Percentiles rank a stretch among this genome's conserved stretches.
These are phyloP conservation scores for Euphorbia pulcherrima DNA, from an alignment of 345 rosid species.

Conservation along the genomic window DNA sequence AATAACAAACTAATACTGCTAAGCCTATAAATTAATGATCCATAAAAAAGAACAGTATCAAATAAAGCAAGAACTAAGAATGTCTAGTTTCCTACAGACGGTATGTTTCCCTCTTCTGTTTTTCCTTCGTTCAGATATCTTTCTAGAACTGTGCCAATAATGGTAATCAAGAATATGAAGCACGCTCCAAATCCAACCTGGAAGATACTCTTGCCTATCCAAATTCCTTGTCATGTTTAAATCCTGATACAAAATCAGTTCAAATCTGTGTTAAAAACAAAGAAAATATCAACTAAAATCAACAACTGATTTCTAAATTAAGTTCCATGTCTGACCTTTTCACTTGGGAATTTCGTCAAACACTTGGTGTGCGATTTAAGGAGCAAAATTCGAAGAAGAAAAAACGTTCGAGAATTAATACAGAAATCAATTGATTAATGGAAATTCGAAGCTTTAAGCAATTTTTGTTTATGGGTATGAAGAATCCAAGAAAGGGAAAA, in stretches of 20 bases:
- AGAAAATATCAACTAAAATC: neutral
- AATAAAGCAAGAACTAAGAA: neutral
- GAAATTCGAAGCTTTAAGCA: neutral
- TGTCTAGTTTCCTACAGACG: slow-evolving; percentile 35
- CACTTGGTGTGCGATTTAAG: neutral
- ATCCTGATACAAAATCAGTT: slow-evolving; percentile 9
- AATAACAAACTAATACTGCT: neutral
- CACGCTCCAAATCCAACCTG: slow-evolving; percentile 55
- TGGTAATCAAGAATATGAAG: slow-evolving; percentile 57
- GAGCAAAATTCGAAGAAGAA: neutral
- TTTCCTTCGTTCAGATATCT: slow-evolving; percentile 27
- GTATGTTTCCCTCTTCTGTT: slow-evolving; percentile 29
- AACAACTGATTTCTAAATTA: neutral
- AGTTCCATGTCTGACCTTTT: neutral
- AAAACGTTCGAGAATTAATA: neutral
- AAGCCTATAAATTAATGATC: neutral
- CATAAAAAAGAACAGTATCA: neutral
- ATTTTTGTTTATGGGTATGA: neutral
- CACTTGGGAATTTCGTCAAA: neutral
- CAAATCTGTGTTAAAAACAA: neutral
- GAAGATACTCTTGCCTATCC: slow-evolving; percentile 31
- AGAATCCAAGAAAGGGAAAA: slow-evolving; percentile 6
- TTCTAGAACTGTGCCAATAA: slow-evolving; percentile 41
- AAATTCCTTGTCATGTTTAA: slow-evolving; percentile 44
- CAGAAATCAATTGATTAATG: neutral